Conservation (phyloP, 2,329 filamentous ascomycete genomes). For the Aspergillus intermedius region DNA sequence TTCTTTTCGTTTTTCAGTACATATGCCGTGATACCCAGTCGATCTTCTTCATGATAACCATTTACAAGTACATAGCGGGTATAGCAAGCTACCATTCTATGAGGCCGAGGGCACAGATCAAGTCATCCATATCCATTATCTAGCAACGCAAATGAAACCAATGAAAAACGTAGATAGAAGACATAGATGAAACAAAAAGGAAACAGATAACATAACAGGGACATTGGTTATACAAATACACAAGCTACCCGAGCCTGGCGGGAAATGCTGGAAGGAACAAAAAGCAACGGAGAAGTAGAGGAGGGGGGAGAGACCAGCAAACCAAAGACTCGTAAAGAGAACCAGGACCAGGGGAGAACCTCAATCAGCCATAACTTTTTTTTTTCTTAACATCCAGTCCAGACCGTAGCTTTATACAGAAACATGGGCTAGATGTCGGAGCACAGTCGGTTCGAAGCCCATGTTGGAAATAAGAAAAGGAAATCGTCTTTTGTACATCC, state of each 20-base stretch:
- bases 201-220: slow-evolving; percentile 14
- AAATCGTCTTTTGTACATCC: neutral
- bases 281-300: slow-evolving; percentile 1
- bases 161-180: neutral
- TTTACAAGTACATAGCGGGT: too few species aligned
- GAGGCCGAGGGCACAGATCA: neutral
- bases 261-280: slow-evolving; percentile 18
- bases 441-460: neutral
- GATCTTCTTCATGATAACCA: neutral
- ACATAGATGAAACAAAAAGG: slow-evolving; percentile 7
- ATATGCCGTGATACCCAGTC: slow-evolving; percentile 1
- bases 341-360: slow-evolving; percentile 6
- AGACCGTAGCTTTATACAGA: neutral
- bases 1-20: neutral
- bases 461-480: neutral
- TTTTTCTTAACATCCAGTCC: slow-evolving; percentile 1
- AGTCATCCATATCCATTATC: slow-evolving; percentile 22
- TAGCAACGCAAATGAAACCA: slow-evolving; percentile 18
- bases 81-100: too few species aligned
- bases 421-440: neutral
- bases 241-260: slow-evolving; percentile 21
- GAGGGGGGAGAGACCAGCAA: neutral
- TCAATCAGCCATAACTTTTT: slow-evolving; percentile 3
- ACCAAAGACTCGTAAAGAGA: slow-evolving; percentile 10
- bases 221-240: slow-evolving; percentile 32